Conservation (phyloP, 768 basidiomycete genomes). For the Phlebiopsis gigantea region DNA sequence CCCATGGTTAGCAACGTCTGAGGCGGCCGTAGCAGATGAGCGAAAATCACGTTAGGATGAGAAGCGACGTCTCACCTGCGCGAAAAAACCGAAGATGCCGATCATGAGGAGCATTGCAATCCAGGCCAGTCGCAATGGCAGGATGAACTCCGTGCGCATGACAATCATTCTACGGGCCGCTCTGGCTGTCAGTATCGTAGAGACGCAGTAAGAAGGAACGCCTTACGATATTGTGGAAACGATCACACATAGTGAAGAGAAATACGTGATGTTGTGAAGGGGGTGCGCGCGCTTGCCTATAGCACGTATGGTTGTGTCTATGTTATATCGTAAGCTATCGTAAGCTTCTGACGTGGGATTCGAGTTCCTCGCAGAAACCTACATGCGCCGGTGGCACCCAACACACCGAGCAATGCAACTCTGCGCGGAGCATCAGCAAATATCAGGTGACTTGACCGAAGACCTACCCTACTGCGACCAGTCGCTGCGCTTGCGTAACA, state of each 20-base stretch:
- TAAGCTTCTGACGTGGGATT: neutral
- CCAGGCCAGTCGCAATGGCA: conserved; percentile 45
- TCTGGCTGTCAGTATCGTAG: neutral
- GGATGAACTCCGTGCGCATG: conserved; percentile 34
- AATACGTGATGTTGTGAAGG: conserved; percentile 66
- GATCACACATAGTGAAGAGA: conserved; percentile 47
- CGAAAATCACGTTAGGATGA: no score
- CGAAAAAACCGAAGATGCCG: conserved; percentile 47
- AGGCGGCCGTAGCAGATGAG: conserved; percentile 22
- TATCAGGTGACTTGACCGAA: neutral
- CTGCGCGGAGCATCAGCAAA: conserved; percentile 26
- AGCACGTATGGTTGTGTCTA: conserved; percentile 51
- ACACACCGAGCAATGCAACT: conserved; percentile 58
- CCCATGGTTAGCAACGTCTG: conserved; percentile 48
- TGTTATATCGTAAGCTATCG: no score
- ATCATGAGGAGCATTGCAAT: conserved; percentile 42
- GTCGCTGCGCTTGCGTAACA: conserved; percentile 32
- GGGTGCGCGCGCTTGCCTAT: conserved; percentile 76
- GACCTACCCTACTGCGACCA: conserved; percentile 53
- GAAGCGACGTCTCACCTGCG: conserved; percentile 25
- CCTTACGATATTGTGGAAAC: conserved; percentile 29
- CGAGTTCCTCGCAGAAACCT: conserved; percentile 22
- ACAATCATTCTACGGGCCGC: conserved; percentile 35
- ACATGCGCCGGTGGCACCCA: conserved; percentile 68
- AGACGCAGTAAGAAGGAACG: neutral